Conservation (phyloP, 768 basidiomycete species). For the Chlorophyllum brunneum region DNA sequence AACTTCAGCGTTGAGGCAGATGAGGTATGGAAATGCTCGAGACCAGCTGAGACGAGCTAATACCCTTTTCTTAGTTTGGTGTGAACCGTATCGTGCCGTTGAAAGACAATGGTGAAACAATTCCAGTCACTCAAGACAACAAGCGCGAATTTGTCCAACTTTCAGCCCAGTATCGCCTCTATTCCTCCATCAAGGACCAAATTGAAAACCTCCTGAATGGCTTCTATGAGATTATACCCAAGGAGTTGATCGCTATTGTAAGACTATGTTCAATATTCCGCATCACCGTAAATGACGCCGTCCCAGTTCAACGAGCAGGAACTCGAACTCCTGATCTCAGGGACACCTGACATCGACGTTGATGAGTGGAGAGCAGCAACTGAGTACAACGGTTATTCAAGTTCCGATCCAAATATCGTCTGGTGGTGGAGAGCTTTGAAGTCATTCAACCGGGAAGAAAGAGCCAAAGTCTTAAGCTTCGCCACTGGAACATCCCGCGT, state of each 20-base stretch:
- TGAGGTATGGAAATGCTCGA: constrained; percentile 48
- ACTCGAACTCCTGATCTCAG: constrained; percentile 89
- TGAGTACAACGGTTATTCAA: constrained; percentile 84
- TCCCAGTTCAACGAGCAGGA: constrained; percentile 90
- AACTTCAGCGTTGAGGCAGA: constrained; percentile 97
- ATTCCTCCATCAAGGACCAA: constrained; percentile 93
- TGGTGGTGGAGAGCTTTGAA: constrained; percentile 99
- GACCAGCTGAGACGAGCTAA: constrained; percentile 11
- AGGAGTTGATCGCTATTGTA: constrained; percentile 91
- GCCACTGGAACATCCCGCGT: constrained; percentile 92
- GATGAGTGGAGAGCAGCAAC: constrained; percentile 96
- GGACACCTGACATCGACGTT: constrained; percentile 97
- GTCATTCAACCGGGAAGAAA: constrained; percentile 94
- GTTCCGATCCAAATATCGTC: constrained; percentile 91
- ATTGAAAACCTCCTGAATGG: constrained; percentile 86
- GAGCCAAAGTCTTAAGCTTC: constrained; percentile 96
- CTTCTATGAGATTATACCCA: constrained; percentile 97
- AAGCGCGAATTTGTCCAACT: constrained; percentile 94
- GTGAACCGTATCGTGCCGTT: constrained; percentile 83
- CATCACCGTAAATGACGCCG: constrained; percentile 7
- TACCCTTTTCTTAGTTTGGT: constrained; percentile 61
- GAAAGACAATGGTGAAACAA: constrained; percentile 78
- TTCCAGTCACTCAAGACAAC: constrained; percentile 95
- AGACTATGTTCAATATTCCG: constrained; percentile 25
- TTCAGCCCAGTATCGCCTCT: constrained; percentile 90